These are phyloP conservation scores for Malus hybrid DNA, from an alignment of 331 rosid genomes.

Conservation along the genomic window DNA sequence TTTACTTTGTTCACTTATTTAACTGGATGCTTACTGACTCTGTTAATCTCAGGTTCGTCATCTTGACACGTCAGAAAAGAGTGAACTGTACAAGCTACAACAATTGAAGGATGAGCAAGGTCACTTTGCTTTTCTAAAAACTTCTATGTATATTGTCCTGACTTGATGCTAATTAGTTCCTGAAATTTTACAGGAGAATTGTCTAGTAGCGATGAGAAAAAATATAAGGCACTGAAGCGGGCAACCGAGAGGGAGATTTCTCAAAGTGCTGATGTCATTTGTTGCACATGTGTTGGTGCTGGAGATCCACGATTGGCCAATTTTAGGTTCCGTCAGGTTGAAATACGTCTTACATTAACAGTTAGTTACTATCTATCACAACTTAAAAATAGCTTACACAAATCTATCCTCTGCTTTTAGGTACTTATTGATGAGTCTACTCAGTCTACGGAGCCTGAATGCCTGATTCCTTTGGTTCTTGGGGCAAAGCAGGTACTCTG, in stretches of 20 bases:
- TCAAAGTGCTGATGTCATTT: slow-evolving; percentile 99
- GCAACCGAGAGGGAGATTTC: slow-evolving; percentile 99
- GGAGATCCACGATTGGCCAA: slow-evolving; percentile 97
- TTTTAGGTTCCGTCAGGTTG: slow-evolving; percentile 99
- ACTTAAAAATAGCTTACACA: slow-evolving; percentile 23
- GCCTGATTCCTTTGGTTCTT: slow-evolving; percentile 97
- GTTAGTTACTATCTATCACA: not conserved
- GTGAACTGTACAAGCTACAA: slow-evolving; percentile 94
- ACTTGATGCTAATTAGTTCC: not conserved
- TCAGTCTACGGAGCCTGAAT: slow-evolving; percentile 98
- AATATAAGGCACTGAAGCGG: slow-evolving; percentile 93
- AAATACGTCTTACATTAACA: slow-evolving; percentile 1
- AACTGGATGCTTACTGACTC: slow-evolving; percentile 11
- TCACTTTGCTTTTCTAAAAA: not conserved
- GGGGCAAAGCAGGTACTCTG: slow-evolving; percentile 91
- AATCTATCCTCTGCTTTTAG: slow-evolving; percentile 24
- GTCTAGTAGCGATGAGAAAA: slow-evolving; percentile 97
- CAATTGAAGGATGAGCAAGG: slow-evolving; percentile 99
- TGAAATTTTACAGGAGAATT: slow-evolving; percentile 60
- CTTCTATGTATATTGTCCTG: not conserved
- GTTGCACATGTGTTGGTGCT: slow-evolving; percentile 99
- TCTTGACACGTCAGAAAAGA: slow-evolving; percentile 97
- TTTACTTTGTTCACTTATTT: not conserved
- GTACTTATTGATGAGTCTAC: slow-evolving; percentile 99
- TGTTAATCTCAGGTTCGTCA: slow-evolving; percentile 71